Evolutionary conservation across 2,329 filamentous ascomycete genomes (phyloP).

Genomic region (Colletotrichum spinosum): DNA sequence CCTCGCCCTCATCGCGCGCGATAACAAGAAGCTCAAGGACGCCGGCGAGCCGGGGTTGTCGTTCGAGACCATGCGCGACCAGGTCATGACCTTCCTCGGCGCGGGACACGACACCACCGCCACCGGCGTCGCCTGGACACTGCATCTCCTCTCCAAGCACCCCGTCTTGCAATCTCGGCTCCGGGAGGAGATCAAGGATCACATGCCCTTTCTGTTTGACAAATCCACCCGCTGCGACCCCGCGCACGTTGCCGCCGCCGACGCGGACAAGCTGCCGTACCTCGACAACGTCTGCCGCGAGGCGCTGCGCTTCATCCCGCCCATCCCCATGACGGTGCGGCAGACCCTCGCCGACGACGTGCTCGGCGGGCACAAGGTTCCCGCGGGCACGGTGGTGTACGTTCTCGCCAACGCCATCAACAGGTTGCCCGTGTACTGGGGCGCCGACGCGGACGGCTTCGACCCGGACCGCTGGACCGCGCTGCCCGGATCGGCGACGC

Average conservation of each 20-base stretch:
- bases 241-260: conserved; percentile 44
- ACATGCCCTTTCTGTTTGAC: conserved; percentile 53
- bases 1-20: conserved; percentile 53
- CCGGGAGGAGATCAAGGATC: conserved; percentile 52
- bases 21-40: conserved; percentile 53
- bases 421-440: conserved; percentile 53
- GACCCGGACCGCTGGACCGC: conserved; percentile 56
- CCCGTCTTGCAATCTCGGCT: conserved; percentile 52
- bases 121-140: conserved; percentile 55
- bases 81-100: conserved; percentile 54
- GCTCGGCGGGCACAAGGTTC: conserved; percentile 53
- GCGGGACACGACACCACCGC: conserved; percentile 58
- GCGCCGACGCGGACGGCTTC: conserved; percentile 52
- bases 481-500: conserved; percentile 49
- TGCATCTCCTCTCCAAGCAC: conserved; percentile 54
- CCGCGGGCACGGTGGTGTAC: conserved; percentile 55
- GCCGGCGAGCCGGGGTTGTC: conserved; percentile 50
- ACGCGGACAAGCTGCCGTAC: conserved; percentile 55
- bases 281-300: conserved; percentile 60
- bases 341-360: conserved; percentile 52
- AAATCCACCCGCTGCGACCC: conserved; percentile 44
- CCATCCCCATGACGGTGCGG: conserved; percentile 58
- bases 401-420: conserved; percentile 56
- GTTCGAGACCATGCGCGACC: conserved; percentile 47
- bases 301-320: conserved; percentile 57